Base-by-base conservation (phyloP, 2,329 filamentous ascomycete genomes). In the Didymella exigua region DNA sequence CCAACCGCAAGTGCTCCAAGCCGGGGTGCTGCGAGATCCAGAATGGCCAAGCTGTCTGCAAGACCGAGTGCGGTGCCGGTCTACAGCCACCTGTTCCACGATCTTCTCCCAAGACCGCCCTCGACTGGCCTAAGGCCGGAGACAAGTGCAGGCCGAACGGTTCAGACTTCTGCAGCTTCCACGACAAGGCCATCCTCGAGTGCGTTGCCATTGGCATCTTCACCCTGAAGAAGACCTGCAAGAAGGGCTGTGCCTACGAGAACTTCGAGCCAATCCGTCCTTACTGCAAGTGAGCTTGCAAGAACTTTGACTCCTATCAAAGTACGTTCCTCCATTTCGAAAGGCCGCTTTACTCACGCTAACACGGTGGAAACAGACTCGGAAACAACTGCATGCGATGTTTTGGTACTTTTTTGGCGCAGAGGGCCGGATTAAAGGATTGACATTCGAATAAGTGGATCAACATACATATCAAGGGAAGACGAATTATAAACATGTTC, bases 1-100 rank as follows among this genome's bases (percentile, higher is more conserved):
- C 37, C 8, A 23, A 44, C 40, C 46, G 53, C 44, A 59, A 59
- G 41, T 59, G 56, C 41, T 23, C 41, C 21, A 49, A 47, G 21
- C 48, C 44, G 14, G 56, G 56, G 8, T 55, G 43, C 27, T 59
- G 56, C 18, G 49, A 49, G n/a, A 5, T 49, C 8, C 34, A 42
- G 26, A 10, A 24, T 11, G 52, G 52, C n/a, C 18, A 38, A 29
- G 56, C 56, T 21, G n/a, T 33, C n/a, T 59, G 56, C 36, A 51
- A 49, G 30, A 29, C 38, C 30, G 44, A 45, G 21, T 55, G 44
- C n/a, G 38, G 45, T 13, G 29, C 27, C 18, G 43, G 45, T 8
- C 40, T 10, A 29, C n/a, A 48, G 33, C 56, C 43, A 14, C 43
- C 31, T 11, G 5, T 27, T 9, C 19, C 10, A 14, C 33, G 36